Conservation (phyloP, 805 yeast genomes). For the Metschnikowia baotianmanensis region DNA sequence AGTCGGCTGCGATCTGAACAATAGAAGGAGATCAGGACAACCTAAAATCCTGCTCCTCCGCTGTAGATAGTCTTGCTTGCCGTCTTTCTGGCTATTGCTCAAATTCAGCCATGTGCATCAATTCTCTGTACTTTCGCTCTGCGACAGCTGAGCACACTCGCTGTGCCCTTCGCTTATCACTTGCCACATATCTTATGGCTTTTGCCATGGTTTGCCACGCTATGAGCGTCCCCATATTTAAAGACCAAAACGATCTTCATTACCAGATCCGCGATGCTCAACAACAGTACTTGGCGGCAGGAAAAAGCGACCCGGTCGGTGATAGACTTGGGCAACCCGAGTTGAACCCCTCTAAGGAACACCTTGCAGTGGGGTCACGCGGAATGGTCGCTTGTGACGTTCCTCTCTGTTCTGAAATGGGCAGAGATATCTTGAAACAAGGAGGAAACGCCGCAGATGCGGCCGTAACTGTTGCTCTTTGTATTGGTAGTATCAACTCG, state of each 20-base stretch:
- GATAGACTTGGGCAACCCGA: constrained; percentile 34
- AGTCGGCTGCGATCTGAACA: not conserved
- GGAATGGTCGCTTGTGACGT: constrained; percentile 73
- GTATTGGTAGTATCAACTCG: constrained; percentile 81
- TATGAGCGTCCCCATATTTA: constrained; percentile 2
- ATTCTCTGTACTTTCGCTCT: not conserved
- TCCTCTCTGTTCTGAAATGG: constrained; percentile 61
- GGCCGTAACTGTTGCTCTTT: constrained; percentile 81
- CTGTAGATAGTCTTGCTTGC: no score
- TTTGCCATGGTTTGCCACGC: constrained; percentile 5
- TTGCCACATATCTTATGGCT: constrained; percentile 1
- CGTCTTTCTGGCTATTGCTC: no score
- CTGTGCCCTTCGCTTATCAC: constrained; percentile 1
- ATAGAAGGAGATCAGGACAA: no score
- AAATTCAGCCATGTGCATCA: no score
- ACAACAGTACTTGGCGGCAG: not conserved
- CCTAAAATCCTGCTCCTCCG: no score
- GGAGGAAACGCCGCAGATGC: constrained; percentile 94
- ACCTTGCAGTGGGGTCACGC: constrained; percentile 37
- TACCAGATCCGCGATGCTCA: not conserved
- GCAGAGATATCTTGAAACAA: constrained; percentile 48
- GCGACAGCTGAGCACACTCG: not conserved
- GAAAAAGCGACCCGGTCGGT: constrained; percentile 17
- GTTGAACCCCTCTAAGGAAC: constrained; percentile 39
- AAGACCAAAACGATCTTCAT: constrained; percentile 5